phyloP scores from a whole-genome alignment of 805 yeast genomes.

The Sugiyamaella americana region DNA sequence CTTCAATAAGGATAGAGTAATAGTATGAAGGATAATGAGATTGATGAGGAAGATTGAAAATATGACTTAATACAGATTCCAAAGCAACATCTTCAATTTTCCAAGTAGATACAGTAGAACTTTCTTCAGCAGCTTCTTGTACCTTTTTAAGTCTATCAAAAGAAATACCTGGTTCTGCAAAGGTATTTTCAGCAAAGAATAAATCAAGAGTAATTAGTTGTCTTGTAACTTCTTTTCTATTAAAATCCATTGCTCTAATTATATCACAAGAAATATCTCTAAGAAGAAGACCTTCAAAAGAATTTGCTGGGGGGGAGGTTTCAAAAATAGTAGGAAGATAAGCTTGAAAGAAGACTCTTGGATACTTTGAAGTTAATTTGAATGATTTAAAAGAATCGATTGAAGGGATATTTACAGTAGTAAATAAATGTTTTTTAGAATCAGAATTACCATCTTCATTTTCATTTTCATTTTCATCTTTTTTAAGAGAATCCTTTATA shows the following conservation, averaged over 20 bases:
- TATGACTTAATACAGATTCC: conserved; percentile 71
- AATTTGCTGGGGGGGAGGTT: conserved; percentile 53
- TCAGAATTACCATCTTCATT: neutral
- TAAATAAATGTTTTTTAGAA: conserved; percentile 25
- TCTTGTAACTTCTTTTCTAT: conserved; percentile 78
- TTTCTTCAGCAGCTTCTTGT: conserved; percentile 29
- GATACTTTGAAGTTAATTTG: conserved; percentile 21
- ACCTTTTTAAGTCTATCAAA: conserved; percentile 53
- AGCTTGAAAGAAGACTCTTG: conserved; percentile 52
- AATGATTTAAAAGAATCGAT: conserved; percentile 3
- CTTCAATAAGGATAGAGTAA: conserved; percentile 77
- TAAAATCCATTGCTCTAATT: conserved; percentile 76
- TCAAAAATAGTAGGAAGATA: conserved; percentile 50
- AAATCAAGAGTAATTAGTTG: conserved; percentile 70
- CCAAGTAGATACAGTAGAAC: conserved; percentile 66
- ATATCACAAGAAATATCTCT: conserved; percentile 73
- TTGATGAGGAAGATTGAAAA: conserved; percentile 66
- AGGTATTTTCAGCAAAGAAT: conserved; percentile 60
- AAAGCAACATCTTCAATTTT: conserved; percentile 87
- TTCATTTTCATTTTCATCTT: neutral
- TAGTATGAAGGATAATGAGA: conserved; percentile 70
- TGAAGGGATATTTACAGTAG: conserved; percentile 30
- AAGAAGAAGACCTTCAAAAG: conserved; percentile 55
- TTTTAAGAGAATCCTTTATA: conserved; percentile 8
- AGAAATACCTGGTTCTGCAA: conserved; percentile 69